phyloP scores from a whole-genome alignment of 2,329 filamentous ascomycete species.

The Peltaster fructicola region DNA sequence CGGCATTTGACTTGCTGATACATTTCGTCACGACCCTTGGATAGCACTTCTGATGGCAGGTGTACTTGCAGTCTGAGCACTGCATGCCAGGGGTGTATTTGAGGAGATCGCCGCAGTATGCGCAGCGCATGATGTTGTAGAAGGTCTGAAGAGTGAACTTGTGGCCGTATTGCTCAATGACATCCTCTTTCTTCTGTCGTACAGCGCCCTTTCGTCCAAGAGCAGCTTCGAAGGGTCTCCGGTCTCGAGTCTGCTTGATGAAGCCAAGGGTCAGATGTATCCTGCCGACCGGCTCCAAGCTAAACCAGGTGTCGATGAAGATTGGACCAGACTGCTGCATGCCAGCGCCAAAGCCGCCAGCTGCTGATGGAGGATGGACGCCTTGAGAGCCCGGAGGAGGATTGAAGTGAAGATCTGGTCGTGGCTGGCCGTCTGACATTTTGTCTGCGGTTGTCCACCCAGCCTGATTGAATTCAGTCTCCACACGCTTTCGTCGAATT shows the following conservation, averaged over 20 bases:
- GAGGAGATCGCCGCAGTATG: conserved; percentile 91
- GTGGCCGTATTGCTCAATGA: conserved; percentile 97
- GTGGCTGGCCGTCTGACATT: conserved; percentile 50
- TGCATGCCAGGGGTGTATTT: conserved; percentile 99
- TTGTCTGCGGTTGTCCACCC: conserved; percentile 97
- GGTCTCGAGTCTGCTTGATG: conserved; percentile 72
- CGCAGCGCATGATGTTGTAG: conserved; percentile 99
- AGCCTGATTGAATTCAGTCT: conserved; percentile 82
- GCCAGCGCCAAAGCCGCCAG: conserved; percentile 21
- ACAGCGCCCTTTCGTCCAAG: conserved; percentile 90
- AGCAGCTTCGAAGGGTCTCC: conserved; percentile 68
- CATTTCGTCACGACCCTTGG: conserved; percentile 94
- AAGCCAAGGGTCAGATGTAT: conserved; percentile 88
- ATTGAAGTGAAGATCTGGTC: conserved; percentile 37
- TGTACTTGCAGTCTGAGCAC: conserved; percentile 98
- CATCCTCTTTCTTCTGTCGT: conserved; percentile 91
- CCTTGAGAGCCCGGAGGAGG: conserved; percentile 27
- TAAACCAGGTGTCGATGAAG: conserved; percentile 86
- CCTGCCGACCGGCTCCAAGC: conserved; percentile 79
- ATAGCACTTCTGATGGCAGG: conserved; percentile 96
- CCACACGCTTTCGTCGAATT: conserved; percentile 91
- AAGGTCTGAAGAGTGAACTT: conserved; percentile 98
- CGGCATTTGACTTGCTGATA: conserved; percentile 97
- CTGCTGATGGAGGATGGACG: conserved; percentile 19
- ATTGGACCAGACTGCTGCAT: conserved; percentile 36